phyloP scores from a whole-genome alignment of 1,139 yeast genomes.

The Saccharomycopsis hybrid region DNA sequence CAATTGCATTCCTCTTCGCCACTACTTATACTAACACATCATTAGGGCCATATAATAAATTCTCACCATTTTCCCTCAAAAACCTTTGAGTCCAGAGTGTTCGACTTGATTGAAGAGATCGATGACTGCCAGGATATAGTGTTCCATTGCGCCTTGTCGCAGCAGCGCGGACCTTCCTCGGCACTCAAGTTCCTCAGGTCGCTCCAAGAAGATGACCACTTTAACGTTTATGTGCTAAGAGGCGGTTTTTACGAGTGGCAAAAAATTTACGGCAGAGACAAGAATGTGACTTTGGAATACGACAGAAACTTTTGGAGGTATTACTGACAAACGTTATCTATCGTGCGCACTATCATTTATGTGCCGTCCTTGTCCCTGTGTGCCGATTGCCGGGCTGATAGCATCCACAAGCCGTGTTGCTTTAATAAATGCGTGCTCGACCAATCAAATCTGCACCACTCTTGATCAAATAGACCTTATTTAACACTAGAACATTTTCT shows the following conservation, averaged over 20 bases:
- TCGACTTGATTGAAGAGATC: conserved; percentile 37
- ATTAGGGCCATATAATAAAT: conserved; percentile 59
- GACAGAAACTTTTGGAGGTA: conserved; percentile 50
- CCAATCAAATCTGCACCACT: too few relatives aligned
- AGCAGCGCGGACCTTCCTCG: conserved; percentile 84
- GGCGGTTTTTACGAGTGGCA: conserved; percentile 93
- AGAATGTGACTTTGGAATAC: conserved; percentile 61
- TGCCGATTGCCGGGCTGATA: background rate
- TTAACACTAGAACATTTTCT: too few relatives aligned
- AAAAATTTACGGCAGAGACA: conserved; percentile 59
- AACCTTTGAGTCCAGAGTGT: conserved; percentile 37
- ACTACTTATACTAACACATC: conserved; percentile 24
- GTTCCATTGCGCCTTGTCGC: conserved; percentile 87
- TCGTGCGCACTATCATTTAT: background rate
- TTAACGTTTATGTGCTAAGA: conserved; percentile 61
- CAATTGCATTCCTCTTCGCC: background rate
- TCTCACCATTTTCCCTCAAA: conserved; percentile 59
- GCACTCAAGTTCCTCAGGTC: conserved; percentile 62
- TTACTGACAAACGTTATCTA: conserved; percentile 2
- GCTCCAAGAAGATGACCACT: conserved; percentile 33
- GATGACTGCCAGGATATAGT: conserved; percentile 48
- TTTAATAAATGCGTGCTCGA: background rate
- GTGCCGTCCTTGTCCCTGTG: too few relatives aligned
- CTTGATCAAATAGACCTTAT: too few relatives aligned
- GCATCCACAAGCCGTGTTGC: background rate